A percentile compares a stretch with the other conserved stretches of the same genome.
These are phyloP conservation scores for Zygotorulaspora florentina DNA, from an alignment of 805 yeast genomes.

Conservation along the genomic window DNA sequence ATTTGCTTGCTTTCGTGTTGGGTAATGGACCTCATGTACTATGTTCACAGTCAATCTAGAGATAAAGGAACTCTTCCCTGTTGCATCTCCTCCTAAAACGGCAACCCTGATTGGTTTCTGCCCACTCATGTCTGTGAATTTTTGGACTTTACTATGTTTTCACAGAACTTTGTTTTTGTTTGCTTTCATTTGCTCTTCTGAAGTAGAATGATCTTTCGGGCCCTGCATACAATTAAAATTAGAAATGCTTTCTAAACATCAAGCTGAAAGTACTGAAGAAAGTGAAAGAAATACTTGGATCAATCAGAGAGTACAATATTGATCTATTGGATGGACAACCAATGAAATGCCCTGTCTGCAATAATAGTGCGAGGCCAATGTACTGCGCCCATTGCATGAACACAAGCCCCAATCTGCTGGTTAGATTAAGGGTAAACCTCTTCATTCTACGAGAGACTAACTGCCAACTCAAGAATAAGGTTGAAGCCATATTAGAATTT, in stretches of 20 bases:
- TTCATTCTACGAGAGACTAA: slow-evolving; percentile 15
- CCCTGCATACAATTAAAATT: too few species aligned
- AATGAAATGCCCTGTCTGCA: slow-evolving; percentile 24
- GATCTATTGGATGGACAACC: slow-evolving; percentile 3
- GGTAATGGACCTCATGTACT: slow-evolving; percentile 68
- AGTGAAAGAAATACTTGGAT: too few species aligned
- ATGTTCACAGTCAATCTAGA: slow-evolving; percentile 45
- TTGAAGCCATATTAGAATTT: slow-evolving; percentile 20
- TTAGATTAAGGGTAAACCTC: slow-evolving; percentile 19
- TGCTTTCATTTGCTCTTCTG: too few species aligned
- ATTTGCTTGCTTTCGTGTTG: slow-evolving; percentile 60
- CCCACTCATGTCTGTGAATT: slow-evolving; percentile 10
- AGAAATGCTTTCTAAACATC: too few species aligned
- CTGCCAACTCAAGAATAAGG: slow-evolving; percentile 13
- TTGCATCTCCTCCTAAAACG: slow-evolving; percentile 53
- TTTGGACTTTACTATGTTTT: neutral
- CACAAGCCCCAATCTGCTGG: slow-evolving; percentile 24
- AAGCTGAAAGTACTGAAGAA: too few species aligned
- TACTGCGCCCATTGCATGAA: slow-evolving; percentile 30
- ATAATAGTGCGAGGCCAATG: slow-evolving; percentile 16
- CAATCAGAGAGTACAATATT: neutral
- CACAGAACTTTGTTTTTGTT: neutral
- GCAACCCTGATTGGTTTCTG: slow-evolving; percentile 52
- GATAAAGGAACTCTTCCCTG: slow-evolving; percentile 59
- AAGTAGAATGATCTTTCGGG: too few species aligned